Base-by-base conservation (phyloP, 352 stramenopile genomes). In the Paralagenidium karlingii region DNA sequence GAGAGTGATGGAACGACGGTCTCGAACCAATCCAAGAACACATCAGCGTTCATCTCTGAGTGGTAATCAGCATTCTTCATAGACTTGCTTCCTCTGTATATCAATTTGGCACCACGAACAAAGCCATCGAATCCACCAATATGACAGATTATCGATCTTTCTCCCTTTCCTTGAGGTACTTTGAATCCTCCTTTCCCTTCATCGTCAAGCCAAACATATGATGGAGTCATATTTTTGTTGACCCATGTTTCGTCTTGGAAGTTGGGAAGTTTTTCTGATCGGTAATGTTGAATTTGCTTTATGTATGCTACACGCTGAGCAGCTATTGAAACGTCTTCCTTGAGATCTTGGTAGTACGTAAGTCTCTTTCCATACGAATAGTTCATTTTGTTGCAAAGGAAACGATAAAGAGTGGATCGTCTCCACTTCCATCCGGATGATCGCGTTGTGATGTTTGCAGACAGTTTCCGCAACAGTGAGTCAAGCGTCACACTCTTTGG, bases 41-140 rank as follows among this genome's bases (percentile, higher is more conserved):
- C 40, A 18, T 9, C 15, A 9, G 45, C 16, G 21, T 59, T 63
- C 36, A 63, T 63, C 21, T 63, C 49, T 8, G 33, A 55, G 42
- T 56, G 49, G 21, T 51, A 62, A n/a, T 62, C 43, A 10, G 53
- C 43, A 10, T 58, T 40, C 16, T 58, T 52, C n/a, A 63, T 41
- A 10, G 49, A 7, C 22, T 63, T 58, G 4, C 7, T 40, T 0
- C 49, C 54, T 0, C 49, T 33, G 21, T 56, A 63, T 3, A 63
- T 52, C 1, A 63, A 33, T 21, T 41, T 39, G 3, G 40, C 45
- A 11, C 43, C 43, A 13, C 7, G 3, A 13, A 58, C 53, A 34
- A 63, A 63, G 1, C 49, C 49, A 30, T 1, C 25, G 3, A 2
- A 0, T 7, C 53, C 39, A 21, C 48, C 49, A 8, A 58, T 20